A percentile compares a stretch with the other conserved stretches of the same genome.
phyloP scores from a whole-genome alignment of 1,139 yeast species.

The Yamadazyma membranifaciens region DNA sequence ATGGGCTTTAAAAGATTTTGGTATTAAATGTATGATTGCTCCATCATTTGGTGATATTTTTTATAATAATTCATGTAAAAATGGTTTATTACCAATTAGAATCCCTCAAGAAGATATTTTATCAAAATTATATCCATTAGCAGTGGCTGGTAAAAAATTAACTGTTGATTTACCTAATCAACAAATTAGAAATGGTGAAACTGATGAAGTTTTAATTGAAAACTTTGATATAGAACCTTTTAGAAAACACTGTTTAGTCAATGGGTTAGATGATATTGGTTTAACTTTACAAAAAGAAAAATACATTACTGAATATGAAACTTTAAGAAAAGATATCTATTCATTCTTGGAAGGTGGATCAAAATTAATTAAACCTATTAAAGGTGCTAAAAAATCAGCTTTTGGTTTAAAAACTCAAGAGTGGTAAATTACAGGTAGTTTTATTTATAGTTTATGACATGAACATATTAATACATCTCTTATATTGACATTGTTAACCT shows the following conservation, averaged over 20 bases:
- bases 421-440: slow-evolving; percentile 45
- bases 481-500: too few relatives aligned
- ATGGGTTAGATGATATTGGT: slow-evolving; percentile 96
- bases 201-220: slow-evolving; percentile 72
- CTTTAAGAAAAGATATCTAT: slow-evolving; percentile 68
- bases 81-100: slow-evolving; percentile 90
- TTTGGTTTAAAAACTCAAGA: slow-evolving; percentile 75
- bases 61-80: slow-evolving; percentile 94
- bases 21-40: slow-evolving; percentile 92
- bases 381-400: slow-evolving; percentile 66
- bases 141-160: slow-evolving; percentile 66
- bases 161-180: slow-evolving; percentile 86
- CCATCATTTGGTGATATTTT: slow-evolving; percentile 98
- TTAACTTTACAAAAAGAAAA: slow-evolving; percentile 89
- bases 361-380: slow-evolving; percentile 60
- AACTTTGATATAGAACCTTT: slow-evolving; percentile 85
- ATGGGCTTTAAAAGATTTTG: slow-evolving; percentile 98
- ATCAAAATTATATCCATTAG: slow-evolving; percentile 74
- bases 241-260: slow-evolving; percentile 90
- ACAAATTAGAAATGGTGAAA: slow-evolving; percentile 63
- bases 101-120: slow-evolving; percentile 71
- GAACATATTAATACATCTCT: too few relatives aligned
- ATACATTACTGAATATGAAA: slow-evolving; percentile 71
- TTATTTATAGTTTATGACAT: not conserved
- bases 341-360: slow-evolving; percentile 92